A percentile compares a stretch with the other conserved stretches of the same genome.
These are phyloP conservation scores for Carex pumila DNA, from an alignment of 176 grass and related monocot species.

Conservation along the genomic window DNA sequence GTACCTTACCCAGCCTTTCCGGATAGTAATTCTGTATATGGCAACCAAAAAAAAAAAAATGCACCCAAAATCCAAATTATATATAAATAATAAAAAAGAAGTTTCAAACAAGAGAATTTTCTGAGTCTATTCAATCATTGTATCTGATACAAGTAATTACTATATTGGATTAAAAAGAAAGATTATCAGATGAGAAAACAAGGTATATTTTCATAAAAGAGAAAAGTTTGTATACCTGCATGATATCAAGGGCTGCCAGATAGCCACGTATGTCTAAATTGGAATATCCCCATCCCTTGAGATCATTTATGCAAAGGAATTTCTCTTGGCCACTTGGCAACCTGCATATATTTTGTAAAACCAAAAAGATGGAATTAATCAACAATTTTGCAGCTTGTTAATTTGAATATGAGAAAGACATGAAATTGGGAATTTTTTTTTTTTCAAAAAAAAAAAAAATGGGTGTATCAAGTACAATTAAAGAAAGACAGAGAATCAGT, in stretches of 20 bases:
- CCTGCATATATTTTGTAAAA: slow-evolving; percentile 7
- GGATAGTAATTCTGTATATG: slow-evolving; percentile 34
- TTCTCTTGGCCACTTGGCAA: slow-evolving; percentile 38
- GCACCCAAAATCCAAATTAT: not conserved
- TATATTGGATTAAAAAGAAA: not conserved
- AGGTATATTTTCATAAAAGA: not conserved
- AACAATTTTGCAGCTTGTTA: not conserved
- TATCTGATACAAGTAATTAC: not conserved
- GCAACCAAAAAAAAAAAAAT: not conserved
- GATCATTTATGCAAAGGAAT: slow-evolving; percentile 37
- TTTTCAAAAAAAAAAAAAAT: not conserved
- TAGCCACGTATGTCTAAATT: slow-evolving; percentile 29
- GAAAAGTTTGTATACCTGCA: slow-evolving; percentile 24
- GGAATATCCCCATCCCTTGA: slow-evolving; percentile 45
- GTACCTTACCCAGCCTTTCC: slow-evolving; percentile 32
- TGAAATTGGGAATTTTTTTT: not conserved
- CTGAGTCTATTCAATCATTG: not conserved
- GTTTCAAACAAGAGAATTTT: not conserved
- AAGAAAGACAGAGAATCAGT: not conserved
- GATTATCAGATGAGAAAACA: not conserved
- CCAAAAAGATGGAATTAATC: not conserved
- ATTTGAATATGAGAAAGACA: not conserved
- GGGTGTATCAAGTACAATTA: not conserved
- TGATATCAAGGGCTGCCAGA: slow-evolving; percentile 35
- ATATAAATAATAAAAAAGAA: not conserved